Evolutionary conservation across 176 grass and related monocot genomes (phyloP), one percentile per base, ranked within the genome.

Genomic region (Luzula sylvatica): DNA sequence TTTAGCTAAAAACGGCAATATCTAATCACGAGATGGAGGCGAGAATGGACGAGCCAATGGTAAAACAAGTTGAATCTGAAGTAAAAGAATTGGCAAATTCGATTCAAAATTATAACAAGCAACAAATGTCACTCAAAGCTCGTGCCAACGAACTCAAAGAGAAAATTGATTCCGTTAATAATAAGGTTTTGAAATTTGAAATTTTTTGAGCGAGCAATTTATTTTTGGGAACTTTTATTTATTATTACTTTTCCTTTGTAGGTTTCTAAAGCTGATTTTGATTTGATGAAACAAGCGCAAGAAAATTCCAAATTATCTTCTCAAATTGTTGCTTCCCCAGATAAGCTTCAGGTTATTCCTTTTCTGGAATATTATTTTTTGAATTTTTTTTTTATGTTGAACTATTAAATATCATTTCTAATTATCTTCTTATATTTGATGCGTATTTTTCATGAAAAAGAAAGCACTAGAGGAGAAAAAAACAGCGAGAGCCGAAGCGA

Each of bases 281-380:
- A 79, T 15, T 71, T 87, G 64, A n/a, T 77, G 58, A 88, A 82
- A 50, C 52, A 76, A 66, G 75, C 50, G 1, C 74, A 82, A 82
- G 84, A 96, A 71, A 88, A 88, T 44, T 58, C 71, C 23, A 82
- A 72, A 28, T 50, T 85, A 28, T 54, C 48, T 23, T 75, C 80
- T 53, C 77, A 86, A 67, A 45, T 96, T 59, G 90, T 96, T 15
- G 67, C 82, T 26, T 88, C 90, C 3, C 90, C 90, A n/a, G 90
- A 88, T 52, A 95, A 82, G 63, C 53, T 86, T 62, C 77, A 82
- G 73, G 90, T 95, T 19, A 23, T n/a, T 42, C 2, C 11, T 42
- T 3, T 11, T 23, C 25, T 46, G 19, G 15, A 15, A 56, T 26
- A 21, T 13, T 59, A 40, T 7, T 11, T 42, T 38, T 40, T 41